These are phyloP conservation scores for Oropetium thomaeum DNA, from an alignment of 176 grass and related monocot species.

Conservation along the genomic window DNA sequence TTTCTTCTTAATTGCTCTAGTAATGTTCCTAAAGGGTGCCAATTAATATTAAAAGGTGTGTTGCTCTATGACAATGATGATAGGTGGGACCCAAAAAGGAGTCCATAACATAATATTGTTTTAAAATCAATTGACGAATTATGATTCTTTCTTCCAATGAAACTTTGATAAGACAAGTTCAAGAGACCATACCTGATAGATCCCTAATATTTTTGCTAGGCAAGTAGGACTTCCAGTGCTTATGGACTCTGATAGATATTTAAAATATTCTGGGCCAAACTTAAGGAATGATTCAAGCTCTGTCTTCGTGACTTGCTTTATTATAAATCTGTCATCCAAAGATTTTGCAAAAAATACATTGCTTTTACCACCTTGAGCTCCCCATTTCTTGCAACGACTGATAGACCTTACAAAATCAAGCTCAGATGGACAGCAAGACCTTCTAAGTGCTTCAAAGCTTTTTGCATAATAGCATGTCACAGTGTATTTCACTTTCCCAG, in stretches of 20 bases:
- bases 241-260: constrained; percentile 90
- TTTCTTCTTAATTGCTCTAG: neutral
- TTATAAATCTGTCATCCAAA: constrained; percentile 96
- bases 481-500: constrained; percentile 78
- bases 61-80: too few species aligned
- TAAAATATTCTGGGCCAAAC: constrained; percentile 90
- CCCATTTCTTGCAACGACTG: constrained; percentile 95
- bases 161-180: constrained; percentile 5
- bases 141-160: constrained; percentile 18
- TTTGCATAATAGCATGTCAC: constrained; percentile 90
- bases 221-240: constrained; percentile 83
- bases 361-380: constrained; percentile 94
- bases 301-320: constrained; percentile 99
- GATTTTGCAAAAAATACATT: constrained; percentile 99
- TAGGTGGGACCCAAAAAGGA: too few species aligned
- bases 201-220: constrained; percentile 95
- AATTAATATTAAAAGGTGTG: neutral
- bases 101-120: neutral
- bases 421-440: constrained; percentile 87
- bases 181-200: constrained; percentile 76
- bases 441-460: constrained; percentile 84
- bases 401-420: constrained; percentile 85
- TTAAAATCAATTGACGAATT: constrained; percentile 15
- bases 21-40: neutral
- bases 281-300: constrained; percentile 99